Evolutionary conservation across 306 rosid species (phyloP).

Genomic region (Sphenostylis stenocarpa): DNA sequence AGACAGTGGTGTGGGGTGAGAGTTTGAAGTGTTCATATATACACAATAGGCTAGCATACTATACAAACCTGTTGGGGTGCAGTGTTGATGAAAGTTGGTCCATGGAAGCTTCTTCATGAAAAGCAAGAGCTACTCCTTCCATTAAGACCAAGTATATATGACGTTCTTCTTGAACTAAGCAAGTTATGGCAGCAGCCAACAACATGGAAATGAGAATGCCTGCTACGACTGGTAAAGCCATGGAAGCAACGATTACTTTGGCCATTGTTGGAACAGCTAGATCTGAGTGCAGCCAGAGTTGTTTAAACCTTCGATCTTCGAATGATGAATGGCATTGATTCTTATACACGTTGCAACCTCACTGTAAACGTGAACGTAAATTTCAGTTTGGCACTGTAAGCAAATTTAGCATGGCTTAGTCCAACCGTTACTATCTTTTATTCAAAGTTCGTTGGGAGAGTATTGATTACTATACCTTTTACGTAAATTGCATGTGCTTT

Average conservation of each 20-base stretch:
- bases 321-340: background rate
- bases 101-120: conserved; percentile 18
- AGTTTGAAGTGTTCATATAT: no score
- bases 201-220: background rate
- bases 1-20: no score
- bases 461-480: background rate
- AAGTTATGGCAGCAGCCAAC: conserved; percentile 19
- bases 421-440: conserved; percentile 5
- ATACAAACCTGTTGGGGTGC: conserved; percentile 38
- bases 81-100: conserved; percentile 10
- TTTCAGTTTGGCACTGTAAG: background rate
- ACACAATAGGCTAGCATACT: background rate
- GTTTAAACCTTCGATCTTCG: background rate
- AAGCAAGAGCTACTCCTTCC: conserved; percentile 57
- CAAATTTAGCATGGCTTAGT: conserved; percentile 4
- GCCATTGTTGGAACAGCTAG: conserved; percentile 16
- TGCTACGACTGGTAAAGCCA: background rate
- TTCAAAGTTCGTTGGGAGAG: background rate
- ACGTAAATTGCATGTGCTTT: conserved; percentile 1
- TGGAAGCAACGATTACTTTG: background rate
- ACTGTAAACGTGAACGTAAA: conserved; percentile 29
- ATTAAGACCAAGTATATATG: conserved; percentile 63
- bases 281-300: no score
- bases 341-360: background rate
- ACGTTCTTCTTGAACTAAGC: conserved; percentile 43